Evolutionary conservation across 768 basidiomycete genomes (phyloP).

Genomic region (Ramaria rubella): DNA sequence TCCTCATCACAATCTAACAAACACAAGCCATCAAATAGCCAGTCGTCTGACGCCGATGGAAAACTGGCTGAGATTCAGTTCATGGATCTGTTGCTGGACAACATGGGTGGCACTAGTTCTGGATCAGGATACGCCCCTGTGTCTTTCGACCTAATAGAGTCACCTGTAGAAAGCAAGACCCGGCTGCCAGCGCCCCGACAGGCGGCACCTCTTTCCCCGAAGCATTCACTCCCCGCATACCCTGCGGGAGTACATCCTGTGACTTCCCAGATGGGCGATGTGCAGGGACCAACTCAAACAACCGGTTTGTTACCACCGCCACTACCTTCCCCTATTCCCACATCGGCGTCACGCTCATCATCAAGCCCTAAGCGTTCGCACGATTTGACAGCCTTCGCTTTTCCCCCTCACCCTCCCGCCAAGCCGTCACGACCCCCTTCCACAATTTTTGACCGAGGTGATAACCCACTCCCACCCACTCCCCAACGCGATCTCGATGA

Average conservation of each 20-base stretch:
- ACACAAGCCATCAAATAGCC: not conserved
- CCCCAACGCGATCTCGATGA: conserved; percentile 35
- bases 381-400: not conserved
- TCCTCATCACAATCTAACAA: conserved; percentile 23
- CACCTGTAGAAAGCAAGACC: not conserved
- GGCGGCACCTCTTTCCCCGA: not conserved
- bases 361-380: not conserved
- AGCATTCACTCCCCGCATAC: not conserved
- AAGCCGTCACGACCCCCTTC: not conserved
- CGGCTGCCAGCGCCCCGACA: not conserved
- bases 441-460: not conserved
- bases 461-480: conserved; percentile 3
- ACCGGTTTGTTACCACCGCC: not conserved
- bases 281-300: not conserved
- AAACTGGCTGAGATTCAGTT: not conserved
- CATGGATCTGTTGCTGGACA: not conserved
- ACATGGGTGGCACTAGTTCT: not conserved
- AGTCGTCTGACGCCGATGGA: not conserved
- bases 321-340: not conserved
- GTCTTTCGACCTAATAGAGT: not conserved
- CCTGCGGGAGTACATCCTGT: not conserved
- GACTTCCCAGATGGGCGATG: not conserved
- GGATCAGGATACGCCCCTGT: conserved; percentile 1
- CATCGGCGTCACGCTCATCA: not conserved
- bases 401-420: not conserved